phyloP scores from a whole-genome alignment of 2,329 filamentous ascomycete genomes.

The Colletotrichum navitas region DNA sequence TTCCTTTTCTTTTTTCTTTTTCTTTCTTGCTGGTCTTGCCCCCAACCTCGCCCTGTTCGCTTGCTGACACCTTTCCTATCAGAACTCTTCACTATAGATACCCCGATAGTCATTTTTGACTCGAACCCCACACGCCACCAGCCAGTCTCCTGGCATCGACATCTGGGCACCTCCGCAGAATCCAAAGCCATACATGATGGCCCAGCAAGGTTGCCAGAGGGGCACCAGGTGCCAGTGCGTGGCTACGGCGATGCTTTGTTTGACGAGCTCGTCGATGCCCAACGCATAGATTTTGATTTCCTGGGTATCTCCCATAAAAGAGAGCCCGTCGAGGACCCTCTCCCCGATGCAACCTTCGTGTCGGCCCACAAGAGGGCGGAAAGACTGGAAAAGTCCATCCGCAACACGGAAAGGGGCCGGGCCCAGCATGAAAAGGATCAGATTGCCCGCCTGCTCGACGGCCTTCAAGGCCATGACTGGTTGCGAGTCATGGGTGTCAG shows the following conservation, averaged over 20 bases:
- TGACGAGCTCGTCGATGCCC: conserved; percentile 67
- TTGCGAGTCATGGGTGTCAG: conserved; percentile 91
- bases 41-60: neutral
- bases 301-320: conserved; percentile 61
- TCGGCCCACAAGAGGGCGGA: conserved; percentile 70
- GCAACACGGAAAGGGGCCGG: conserved; percentile 73
- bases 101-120: conserved; percentile 79
- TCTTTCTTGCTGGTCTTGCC: neutral
- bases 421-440: conserved; percentile 77
- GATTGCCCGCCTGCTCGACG: conserved; percentile 77
- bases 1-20: neutral
- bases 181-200: conserved; percentile 7
- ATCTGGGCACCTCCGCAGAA: conserved; percentile 4
- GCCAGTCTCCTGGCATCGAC: conserved; percentile 40
- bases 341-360: conserved; percentile 68
- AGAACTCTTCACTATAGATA: conserved; percentile 82
- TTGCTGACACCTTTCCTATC: conserved; percentile 38
- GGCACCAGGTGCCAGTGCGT: conserved; percentile 57
- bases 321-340: conserved; percentile 63
- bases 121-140: conserved; percentile 49
- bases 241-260: conserved; percentile 69
- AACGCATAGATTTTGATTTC: conserved; percentile 68
- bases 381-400: conserved; percentile 70
- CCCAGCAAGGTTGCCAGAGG: conserved; percentile 7
- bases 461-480: conserved; percentile 93